Base-by-base conservation (phyloP, 768 basidiomycete species). In the Mycena haematopus region DNA sequence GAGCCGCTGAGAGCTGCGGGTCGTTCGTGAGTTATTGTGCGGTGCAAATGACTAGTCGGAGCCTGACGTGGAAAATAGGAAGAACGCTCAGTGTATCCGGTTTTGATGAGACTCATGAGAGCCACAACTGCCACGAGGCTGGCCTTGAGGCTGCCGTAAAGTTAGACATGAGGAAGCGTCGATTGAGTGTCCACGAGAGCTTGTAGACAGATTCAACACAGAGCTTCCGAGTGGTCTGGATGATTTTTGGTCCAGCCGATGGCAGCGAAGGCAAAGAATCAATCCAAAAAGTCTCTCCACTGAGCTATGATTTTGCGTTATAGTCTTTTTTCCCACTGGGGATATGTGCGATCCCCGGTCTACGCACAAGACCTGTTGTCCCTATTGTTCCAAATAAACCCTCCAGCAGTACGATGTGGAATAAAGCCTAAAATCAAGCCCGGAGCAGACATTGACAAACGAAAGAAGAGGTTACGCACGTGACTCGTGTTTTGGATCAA, bases 401-500 rank as follows among this genome's bases (percentile, higher is more conserved):
- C 33, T 2, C 46, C 49, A 52, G 40, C 24, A 33, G 9, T 35
- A 15, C 9, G 11, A 40, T 17, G 52, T 36, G 11, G 36, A 52
- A 50, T 14, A 29, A 54, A 33, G 29, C 6, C 19, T 1, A 15
- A 46, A 45, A 31, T 8, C 40, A n/a, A 44, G 27, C 25, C 19
- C 6, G 29, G 31, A 54, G 9, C 27, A n/a, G 27, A 54, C 29
- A 31, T n/a, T n/a, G n/a, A n/a, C 14, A 14, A 17, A 24, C 24
- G 15, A 15, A 17, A 35, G 10, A 17, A 35, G 17, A 59, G 29
- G 7, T 6, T 2, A 24, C 14, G n/a, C 58, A 60, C 53, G 58
- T 65, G 58, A 65, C 42, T 2, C 38, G 47, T 51, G 63, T 52
- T 65, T 64, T 46, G 52, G 33, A 65, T 65, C 63, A 65, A 65